Conservation (phyloP, 2,329 filamentous ascomycete species). For the Cryphonectria carpinicola region DNA sequence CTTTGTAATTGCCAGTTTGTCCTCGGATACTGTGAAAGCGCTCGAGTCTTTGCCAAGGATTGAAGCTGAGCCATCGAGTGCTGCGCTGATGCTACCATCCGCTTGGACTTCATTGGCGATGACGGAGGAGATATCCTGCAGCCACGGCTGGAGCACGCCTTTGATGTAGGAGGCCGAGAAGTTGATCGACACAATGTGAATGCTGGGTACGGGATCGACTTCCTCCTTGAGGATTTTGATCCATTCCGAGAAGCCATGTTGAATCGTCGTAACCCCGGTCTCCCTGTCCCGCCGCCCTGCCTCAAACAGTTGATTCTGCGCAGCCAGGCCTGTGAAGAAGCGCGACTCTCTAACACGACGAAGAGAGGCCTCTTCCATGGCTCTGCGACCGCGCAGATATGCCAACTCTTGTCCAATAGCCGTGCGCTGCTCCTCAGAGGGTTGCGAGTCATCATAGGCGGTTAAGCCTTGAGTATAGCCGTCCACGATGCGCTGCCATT, state of each 20-base stretch:
- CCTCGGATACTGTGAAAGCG: slow-evolving; percentile 31
- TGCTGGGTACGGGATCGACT: neutral
- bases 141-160: slow-evolving; percentile 37
- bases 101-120: slow-evolving; percentile 49
- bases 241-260: slow-evolving; percentile 46
- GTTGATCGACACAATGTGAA: slow-evolving; percentile 54
- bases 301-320: slow-evolving; percentile 37
- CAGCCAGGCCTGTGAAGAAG: slow-evolving; percentile 49
- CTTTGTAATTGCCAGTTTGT: slow-evolving; percentile 48
- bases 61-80: neutral
- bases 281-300: slow-evolving; percentile 45
- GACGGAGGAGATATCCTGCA: slow-evolving; percentile 37
- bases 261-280: slow-evolving; percentile 40
- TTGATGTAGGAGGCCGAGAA: slow-evolving; percentile 36
- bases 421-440: slow-evolving; percentile 39
- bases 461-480: slow-evolving; percentile 49
- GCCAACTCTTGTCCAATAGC: slow-evolving; percentile 44
- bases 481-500: slow-evolving; percentile 51
- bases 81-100: slow-evolving; percentile 19
- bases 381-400: slow-evolving; percentile 48
- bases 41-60: slow-evolving; percentile 33
- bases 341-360: slow-evolving; percentile 46
- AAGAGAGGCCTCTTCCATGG: slow-evolving; percentile 52
- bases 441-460: slow-evolving; percentile 42
- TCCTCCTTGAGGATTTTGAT: slow-evolving; percentile 10